Conservation (phyloP, 2,329 filamentous ascomycete species). For the Pseudogymnoascus sp. region DNA sequence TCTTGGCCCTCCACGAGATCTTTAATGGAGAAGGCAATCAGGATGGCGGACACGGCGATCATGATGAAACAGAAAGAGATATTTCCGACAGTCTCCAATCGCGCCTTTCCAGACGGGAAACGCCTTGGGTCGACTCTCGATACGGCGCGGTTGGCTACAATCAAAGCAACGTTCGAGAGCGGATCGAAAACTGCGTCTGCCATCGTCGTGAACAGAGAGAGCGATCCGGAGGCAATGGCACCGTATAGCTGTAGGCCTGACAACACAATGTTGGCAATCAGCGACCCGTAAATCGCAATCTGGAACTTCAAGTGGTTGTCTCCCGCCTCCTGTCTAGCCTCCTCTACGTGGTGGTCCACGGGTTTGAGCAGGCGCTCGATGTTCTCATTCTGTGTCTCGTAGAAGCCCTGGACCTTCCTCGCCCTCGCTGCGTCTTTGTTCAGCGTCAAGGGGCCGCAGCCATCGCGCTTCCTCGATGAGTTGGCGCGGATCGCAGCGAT, state of each 20-base stretch:
- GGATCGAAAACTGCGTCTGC: constrained; percentile 93
- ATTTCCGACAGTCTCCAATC: constrained; percentile 91
- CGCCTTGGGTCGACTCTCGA: constrained; percentile 76
- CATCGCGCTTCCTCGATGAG: constrained; percentile 66
- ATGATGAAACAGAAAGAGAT: constrained; percentile 96
- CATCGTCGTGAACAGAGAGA: constrained; percentile 96
- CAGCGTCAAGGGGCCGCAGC: constrained; percentile 32
- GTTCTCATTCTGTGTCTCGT: constrained; percentile 84
- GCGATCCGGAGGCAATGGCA: constrained; percentile 76
- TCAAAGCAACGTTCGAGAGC: constrained; percentile 77
- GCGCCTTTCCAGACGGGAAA: constrained; percentile 87
- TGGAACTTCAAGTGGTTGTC: constrained; percentile 73
- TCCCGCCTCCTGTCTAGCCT: constrained; percentile 66
- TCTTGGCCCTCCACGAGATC: constrained; percentile 53
- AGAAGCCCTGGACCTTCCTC: constrained; percentile 64
- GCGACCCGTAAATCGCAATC: constrained; percentile 59
- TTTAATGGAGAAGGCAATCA: constrained; percentile 78
- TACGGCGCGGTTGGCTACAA: constrained; percentile 81
- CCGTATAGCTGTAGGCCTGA: constrained; percentile 81
- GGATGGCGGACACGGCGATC: constrained; percentile 82
- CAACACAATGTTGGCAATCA: constrained; percentile 73
- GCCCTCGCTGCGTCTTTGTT: constrained; percentile 33
- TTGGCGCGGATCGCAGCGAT: constrained; percentile 74
- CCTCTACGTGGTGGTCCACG: constrained; percentile 81
- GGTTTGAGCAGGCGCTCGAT: constrained; percentile 88